Base-by-base conservation (phyloP, 306 rosid genomes). In the Inga oerstediana region DNA sequence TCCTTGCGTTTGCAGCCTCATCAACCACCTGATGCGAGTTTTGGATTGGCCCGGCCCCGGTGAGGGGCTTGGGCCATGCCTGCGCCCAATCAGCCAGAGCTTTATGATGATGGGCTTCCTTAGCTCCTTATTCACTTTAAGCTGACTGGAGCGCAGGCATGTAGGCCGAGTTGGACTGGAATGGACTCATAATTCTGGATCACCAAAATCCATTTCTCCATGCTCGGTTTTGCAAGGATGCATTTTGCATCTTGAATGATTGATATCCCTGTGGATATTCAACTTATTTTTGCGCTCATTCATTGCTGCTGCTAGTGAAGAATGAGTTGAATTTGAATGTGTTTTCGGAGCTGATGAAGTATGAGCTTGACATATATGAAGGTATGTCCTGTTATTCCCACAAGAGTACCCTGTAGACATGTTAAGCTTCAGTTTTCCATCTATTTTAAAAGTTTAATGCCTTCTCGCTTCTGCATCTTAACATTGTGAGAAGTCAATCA, bases 11-110 rank as follows among this genome's bases (percentile, higher is more conserved):
- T 86, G 75, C 90, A 95, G 97, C 87, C 97, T 91, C 98, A 90
- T 91, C 99, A 93, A 83, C 96, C 91, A 66, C 92, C 98, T 75
- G 99, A 92, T 89, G 92, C 93, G 76, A 90, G 87, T 90, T 93
- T 93, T 93, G 99, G 98, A 87, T 90, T 93, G 89, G 99, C 99
- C 92, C 99, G 98, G 99, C 99, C 99, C 99, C 98, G 98, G 27
- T 95, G 90, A 95, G 98, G 98, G 98, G 99, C 98, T 44, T 86
- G 94, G 98, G 91, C 98, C 91, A 87, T 92, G 99, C 98, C 99
- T 93, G 98, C 94, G 87, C 89, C 88, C 90, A 78, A 84, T 90
- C 93, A 90, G 90, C 92, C 77, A 34, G 84, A 80, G 83, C 81
- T 78, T n/a, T 49, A 78, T 78, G 80, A 72, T 81, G 76, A 70